phyloP scores from a whole-genome alignment of 2,329 filamentous ascomycete species.

The Delphinella strobiligena region DNA sequence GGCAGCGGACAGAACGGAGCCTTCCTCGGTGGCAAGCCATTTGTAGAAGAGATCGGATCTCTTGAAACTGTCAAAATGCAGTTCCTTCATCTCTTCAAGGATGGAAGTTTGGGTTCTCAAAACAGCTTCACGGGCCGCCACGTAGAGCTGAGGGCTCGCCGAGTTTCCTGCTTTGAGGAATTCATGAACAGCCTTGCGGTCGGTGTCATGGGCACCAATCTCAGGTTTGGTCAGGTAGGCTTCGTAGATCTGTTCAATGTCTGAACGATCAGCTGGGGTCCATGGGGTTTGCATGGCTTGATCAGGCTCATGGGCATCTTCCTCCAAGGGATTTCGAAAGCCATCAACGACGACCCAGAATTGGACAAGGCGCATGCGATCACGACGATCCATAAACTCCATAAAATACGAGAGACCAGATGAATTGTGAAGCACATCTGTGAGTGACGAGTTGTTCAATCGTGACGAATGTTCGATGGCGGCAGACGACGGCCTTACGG shows the following conservation, averaged over 20 bases:
- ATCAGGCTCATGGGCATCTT: conserved; percentile 60
- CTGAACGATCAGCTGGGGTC: conserved; percentile 72
- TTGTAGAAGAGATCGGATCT: conserved; percentile 94
- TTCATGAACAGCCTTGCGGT: conserved; percentile 56
- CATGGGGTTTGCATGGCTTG: conserved; percentile 41
- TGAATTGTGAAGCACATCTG: conserved; percentile 79
- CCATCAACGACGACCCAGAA: conserved; percentile 98
- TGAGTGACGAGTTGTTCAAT: conserved; percentile 63
- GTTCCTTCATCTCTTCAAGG: conserved; percentile 71
- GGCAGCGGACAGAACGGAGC: conserved; percentile 1
- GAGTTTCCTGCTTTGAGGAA: conserved; percentile 69
- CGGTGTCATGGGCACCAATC: conserved; percentile 60
- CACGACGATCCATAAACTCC: conserved; percentile 96
- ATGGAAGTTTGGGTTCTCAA: conserved; percentile 71
- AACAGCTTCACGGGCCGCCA: conserved; percentile 68
- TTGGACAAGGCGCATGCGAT: conserved; percentile 78
- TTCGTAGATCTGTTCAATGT: conserved; percentile 84
- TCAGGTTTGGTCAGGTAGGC: conserved; percentile 76
- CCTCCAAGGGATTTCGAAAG: conserved; percentile 85
- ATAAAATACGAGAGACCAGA: conserved; percentile 95
- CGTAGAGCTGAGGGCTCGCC: conserved; percentile 72
- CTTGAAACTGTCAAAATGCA: conserved; percentile 75
- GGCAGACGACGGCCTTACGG: conserved; percentile 23
- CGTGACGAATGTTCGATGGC: conserved; percentile 37
- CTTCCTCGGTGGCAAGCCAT: conserved; percentile 77